Evolutionary conservation across 2,329 filamentous ascomycete genomes (phyloP).

Genomic region (Paracoccidioides lutzii): DNA sequence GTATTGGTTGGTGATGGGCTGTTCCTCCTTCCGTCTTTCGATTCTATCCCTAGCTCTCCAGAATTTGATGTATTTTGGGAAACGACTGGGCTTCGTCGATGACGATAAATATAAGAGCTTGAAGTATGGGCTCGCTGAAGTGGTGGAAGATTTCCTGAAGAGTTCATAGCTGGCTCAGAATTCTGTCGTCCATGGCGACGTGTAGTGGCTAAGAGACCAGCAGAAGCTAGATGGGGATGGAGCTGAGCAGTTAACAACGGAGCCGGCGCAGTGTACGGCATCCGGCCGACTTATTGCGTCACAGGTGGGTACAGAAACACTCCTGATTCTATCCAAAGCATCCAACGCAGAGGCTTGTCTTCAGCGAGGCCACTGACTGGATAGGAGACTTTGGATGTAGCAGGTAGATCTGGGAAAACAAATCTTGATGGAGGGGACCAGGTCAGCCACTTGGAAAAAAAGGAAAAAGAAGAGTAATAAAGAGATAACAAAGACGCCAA

Average conservation of each 20-base stretch:
- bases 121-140: slow-evolving; percentile 45
- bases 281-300: slow-evolving; percentile 25
- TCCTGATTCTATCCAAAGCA: background rate
- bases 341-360: background rate
- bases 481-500: background rate
- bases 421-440: background rate
- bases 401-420: background rate
- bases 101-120: slow-evolving; percentile 48
- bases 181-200: slow-evolving; percentile 10
- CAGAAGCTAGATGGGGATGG: slow-evolving; percentile 37
- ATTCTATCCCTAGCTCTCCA: slow-evolving; percentile 16
- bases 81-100: slow-evolving; percentile 46
- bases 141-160: slow-evolving; percentile 17
- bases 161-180: slow-evolving; percentile 9
- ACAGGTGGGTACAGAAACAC: slow-evolving; percentile 3
- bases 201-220: slow-evolving; percentile 21
- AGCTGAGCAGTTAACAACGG: slow-evolving; percentile 45
- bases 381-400: background rate
- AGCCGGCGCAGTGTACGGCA: slow-evolving; percentile 39
- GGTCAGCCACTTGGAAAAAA: background rate
- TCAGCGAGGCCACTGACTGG: background rate
- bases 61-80: slow-evolving; percentile 23
- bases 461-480: background rate
- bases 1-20: slow-evolving; percentile 7
- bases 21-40: background rate